Evolutionary conservation across 2,329 filamentous ascomycete species (phyloP).

Genomic region (Knoxdaviesia proteae): DNA sequence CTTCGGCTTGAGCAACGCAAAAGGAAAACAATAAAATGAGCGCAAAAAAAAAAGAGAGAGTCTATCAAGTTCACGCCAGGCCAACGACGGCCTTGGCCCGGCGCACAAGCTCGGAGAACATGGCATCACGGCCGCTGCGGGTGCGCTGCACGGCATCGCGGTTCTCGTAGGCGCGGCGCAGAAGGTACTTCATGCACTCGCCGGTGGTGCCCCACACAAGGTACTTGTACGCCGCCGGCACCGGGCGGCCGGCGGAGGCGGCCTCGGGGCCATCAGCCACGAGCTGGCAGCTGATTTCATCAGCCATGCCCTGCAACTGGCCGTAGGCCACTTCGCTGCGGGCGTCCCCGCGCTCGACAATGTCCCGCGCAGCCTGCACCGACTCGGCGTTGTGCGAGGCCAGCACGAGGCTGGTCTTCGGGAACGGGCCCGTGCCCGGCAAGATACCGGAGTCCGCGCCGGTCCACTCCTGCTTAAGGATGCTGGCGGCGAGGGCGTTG

Average conservation of each 20-base stretch:
- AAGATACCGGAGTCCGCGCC: slow-evolving; percentile 23
- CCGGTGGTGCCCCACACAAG: slow-evolving; percentile 48
- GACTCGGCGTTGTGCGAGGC: slow-evolving; percentile 68
- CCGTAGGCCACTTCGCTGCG: slow-evolving; percentile 23
- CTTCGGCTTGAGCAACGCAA: too few relatives aligned
- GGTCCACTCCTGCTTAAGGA: slow-evolving; percentile 45
- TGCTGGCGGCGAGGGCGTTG: slow-evolving; percentile 44
- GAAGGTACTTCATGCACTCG: slow-evolving; percentile 73
- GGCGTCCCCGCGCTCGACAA: slow-evolving; percentile 24
- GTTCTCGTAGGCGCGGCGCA: slow-evolving; percentile 45
- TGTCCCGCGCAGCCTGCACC: slow-evolving; percentile 33
- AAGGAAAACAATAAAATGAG: too few relatives aligned
- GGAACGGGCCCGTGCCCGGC: slow-evolving; percentile 24
- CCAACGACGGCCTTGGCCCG: slow-evolving; percentile 24
- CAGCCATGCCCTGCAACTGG: slow-evolving; percentile 88
- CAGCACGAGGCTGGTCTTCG: slow-evolving; percentile 43
- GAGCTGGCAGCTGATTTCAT: slow-evolving; percentile 60
- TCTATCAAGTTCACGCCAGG: slow-evolving; percentile 2
- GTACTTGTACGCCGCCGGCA: slow-evolving; percentile 36
- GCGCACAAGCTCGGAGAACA: slow-evolving; percentile 39
- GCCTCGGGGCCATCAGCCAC: slow-evolving; percentile 8
- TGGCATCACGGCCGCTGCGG: slow-evolving; percentile 36
- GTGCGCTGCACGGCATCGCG: slow-evolving; percentile 47
- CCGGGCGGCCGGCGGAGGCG: neutral
- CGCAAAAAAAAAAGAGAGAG: too few relatives aligned